A percentile compares a stretch with the other conserved stretches of the same genome.
phyloP scores from a whole-genome alignment of 495 filamentous ascomycete species.

The Rhizodiscina lignyota region DNA sequence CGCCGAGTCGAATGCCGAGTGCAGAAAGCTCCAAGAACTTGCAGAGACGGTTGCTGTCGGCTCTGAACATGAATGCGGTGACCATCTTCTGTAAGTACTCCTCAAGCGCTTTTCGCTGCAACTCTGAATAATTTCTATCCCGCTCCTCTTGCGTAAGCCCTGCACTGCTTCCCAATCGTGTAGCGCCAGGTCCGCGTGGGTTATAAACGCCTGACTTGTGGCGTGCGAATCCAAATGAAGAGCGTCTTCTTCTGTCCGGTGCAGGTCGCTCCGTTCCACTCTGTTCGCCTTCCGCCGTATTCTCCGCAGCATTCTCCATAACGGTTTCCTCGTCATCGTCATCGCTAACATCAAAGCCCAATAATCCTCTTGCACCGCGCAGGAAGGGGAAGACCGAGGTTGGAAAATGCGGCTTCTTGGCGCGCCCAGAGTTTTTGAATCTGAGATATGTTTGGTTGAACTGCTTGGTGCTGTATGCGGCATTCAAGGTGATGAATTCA shows the following conservation, averaged over 20 bases:
- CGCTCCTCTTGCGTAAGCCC: conserved; percentile 11
- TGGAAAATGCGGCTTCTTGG: conserved; percentile 76
- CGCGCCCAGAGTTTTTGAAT: conserved; percentile 24
- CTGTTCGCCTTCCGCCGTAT: conserved; percentile 38
- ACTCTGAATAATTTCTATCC: conserved; percentile 41
- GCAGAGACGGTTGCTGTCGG: conserved; percentile 90
- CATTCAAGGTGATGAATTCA: conserved; percentile 86
- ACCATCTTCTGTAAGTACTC: conserved; percentile 91
- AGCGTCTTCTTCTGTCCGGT: conserved; percentile 43
- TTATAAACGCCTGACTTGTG: conserved; percentile 40
- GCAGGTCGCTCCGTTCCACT: conserved; percentile 38
- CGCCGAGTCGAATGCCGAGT: conserved; percentile 83
- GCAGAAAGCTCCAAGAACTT: conserved; percentile 93
- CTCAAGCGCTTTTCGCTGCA: conserved; percentile 75
- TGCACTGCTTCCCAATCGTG: conserved; percentile 24
- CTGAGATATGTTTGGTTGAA: conserved; percentile 66
- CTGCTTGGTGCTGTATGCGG: conserved; percentile 74
- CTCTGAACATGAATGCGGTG: conserved; percentile 81
- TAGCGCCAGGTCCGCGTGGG: conserved; percentile 20
- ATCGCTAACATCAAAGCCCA: conserved; percentile 61
- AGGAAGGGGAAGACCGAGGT: conserved; percentile 84
- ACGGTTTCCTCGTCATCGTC: conserved; percentile 53
- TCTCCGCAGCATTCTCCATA: conserved; percentile 24
- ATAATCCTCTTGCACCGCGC: conserved; percentile 60
- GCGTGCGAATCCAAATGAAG: conserved; percentile 35